Evolutionary conservation across 495 filamentous ascomycete species (phyloP).

Genomic region (Bryoglossum gracile): DNA sequence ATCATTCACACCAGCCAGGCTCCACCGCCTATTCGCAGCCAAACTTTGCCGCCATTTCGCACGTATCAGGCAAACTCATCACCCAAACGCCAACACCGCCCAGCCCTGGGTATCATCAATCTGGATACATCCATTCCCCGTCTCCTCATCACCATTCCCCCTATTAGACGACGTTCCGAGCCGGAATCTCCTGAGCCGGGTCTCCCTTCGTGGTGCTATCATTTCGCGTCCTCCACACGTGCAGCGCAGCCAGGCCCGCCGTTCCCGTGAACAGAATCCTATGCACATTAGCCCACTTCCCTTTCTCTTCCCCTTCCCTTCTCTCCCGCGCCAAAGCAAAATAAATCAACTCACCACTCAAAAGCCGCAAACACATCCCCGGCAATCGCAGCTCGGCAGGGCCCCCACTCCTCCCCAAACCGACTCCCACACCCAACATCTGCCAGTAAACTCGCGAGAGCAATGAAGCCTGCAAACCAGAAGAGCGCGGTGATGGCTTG

Average conservation of each 20-base stretch:
- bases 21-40: background rate
- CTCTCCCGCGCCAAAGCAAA: no score
- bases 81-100: no score
- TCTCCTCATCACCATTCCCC: no score
- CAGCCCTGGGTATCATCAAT: slow-evolving; percentile 1
- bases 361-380: slow-evolving; percentile 28
- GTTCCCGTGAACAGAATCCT: slow-evolving; percentile 11
- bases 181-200: slow-evolving; percentile 8
- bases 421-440: slow-evolving; percentile 33
- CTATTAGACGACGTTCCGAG: background rate
- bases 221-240: slow-evolving; percentile 5
- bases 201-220: slow-evolving; percentile 5
- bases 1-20: background rate
- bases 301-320: background rate
- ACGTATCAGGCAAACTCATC: no score
- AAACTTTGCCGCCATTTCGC: no score
- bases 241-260: slow-evolving; percentile 6
- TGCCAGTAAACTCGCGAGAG: slow-evolving; percentile 51
- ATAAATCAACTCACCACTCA: slow-evolving; percentile 15
- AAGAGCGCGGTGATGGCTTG: slow-evolving; percentile 73
- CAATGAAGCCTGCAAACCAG: slow-evolving; percentile 82
- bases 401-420: slow-evolving; percentile 29
- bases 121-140: no score
- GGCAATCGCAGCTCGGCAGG: slow-evolving; percentile 36
- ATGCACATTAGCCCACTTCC: background rate